Evolutionary conservation across 345 rosid species (phyloP).

Genomic region (Eucalyptus pauciflora): DNA sequence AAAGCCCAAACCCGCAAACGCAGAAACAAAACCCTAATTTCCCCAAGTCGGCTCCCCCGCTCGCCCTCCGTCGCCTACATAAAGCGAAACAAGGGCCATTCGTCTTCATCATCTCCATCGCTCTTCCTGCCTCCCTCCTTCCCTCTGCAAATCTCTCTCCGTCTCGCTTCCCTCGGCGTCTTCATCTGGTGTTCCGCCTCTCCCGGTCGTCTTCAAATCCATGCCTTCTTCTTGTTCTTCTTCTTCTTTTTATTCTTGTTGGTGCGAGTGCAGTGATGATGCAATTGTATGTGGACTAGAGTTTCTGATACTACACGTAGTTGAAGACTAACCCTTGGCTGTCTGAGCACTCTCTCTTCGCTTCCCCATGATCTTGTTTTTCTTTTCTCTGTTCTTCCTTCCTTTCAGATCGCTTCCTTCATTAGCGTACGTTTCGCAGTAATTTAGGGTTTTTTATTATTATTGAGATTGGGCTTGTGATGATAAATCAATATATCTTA

Average conservation of each 20-base stretch:
- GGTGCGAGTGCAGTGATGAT: conserved; percentile 51
- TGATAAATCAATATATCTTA: conserved; percentile 61
- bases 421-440: not conserved
- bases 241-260: not conserved
- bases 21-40: not conserved
- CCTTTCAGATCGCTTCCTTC: not conserved
- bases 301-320: conserved; percentile 72
- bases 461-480: conserved; percentile 45
- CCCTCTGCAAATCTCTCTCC: not conserved
- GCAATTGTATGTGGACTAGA: conserved; percentile 77
- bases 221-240: not conserved
- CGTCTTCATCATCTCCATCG: not conserved
- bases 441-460: not conserved
- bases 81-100: not conserved
- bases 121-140: not conserved
- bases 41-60: not conserved
- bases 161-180: not conserved
- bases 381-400: not conserved
- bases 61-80: not conserved
- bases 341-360: conserved; percentile 62
- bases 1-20: not conserved
- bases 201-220: not conserved
- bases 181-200: not conserved
- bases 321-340: conserved; percentile 99
- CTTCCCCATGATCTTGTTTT: not conserved